Evolutionary conservation across 1,284 basidiomycete genomes (phyloP).

Genomic region (Tetrapyrgos nigripes): DNA sequence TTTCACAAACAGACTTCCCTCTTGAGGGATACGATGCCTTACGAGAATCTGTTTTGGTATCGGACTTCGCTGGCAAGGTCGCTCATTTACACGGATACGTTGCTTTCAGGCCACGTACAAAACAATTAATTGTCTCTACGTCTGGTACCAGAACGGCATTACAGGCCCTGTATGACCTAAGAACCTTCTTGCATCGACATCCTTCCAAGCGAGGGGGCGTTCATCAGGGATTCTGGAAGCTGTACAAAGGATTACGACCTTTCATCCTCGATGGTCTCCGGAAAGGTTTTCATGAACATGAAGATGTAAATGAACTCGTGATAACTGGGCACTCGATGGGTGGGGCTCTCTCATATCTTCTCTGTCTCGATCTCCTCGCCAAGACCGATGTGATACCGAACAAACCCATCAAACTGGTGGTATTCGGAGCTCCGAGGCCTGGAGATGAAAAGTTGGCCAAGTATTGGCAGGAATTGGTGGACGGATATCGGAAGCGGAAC

Average conservation of each 20-base stretch:
- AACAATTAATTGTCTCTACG: constrained; percentile 54
- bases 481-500: constrained; percentile 37
- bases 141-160: constrained; percentile 48
- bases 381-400: constrained; percentile 30
- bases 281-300: constrained; percentile 35
- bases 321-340: constrained; percentile 61
- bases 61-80: constrained; percentile 43
- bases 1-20: constrained; percentile 50
- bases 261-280: constrained; percentile 37
- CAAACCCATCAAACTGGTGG: constrained; percentile 45
- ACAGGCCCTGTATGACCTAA: constrained; percentile 53
- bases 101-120: constrained; percentile 44
- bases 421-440: constrained; percentile 56
- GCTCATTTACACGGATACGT: constrained; percentile 50
- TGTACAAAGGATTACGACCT: constrained; percentile 50
- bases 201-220: constrained; percentile 44
- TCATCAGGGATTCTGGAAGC: constrained; percentile 58
- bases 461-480: constrained; percentile 47
- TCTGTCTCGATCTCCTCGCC: constrained; percentile 52
- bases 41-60: constrained; percentile 38
- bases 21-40: constrained; percentile 53
- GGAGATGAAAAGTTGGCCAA: constrained; percentile 49
- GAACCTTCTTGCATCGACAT: constrained; percentile 42
- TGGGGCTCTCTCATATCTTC: constrained; percentile 51
- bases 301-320: constrained; percentile 46